Conservation (phyloP, 2,329 filamentous ascomycete genomes). For the Apiospora marii region DNA sequence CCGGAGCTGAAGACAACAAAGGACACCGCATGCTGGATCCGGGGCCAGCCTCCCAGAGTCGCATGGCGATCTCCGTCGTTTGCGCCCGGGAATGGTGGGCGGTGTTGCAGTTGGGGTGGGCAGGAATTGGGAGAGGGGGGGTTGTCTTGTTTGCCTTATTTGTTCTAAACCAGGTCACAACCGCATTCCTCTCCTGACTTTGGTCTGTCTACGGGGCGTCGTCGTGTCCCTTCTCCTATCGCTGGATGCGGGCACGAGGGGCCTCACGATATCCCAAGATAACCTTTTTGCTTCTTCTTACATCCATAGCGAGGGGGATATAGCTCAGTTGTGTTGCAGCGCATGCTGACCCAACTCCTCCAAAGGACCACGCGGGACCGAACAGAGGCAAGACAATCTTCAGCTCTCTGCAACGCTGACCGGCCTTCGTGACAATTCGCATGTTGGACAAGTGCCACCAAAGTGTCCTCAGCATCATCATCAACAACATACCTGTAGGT, state of each 20-base stretch:
- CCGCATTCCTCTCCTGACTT: background rate
- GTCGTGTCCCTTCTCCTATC: background rate
- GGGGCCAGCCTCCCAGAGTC: background rate
- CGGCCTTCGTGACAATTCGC: constrained; percentile 9
- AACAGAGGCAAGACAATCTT: background rate
- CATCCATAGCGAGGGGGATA: background rate
- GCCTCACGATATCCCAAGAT: background rate
- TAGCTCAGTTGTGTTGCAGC: constrained; percentile 1
- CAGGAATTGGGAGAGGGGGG: background rate
- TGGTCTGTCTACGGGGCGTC: background rate
- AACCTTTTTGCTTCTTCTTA: background rate
- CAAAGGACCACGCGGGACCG: background rate
- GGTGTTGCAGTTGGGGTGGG: constrained; percentile 3
- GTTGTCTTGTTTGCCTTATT: background rate
- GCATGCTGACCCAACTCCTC: background rate
- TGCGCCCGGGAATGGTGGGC: background rate
- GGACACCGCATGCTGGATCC: constrained; percentile 2
- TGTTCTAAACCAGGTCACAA: background rate
- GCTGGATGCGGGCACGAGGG: background rate
- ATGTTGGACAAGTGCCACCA: constrained; percentile 1
- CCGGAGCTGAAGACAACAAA: constrained; percentile 17
- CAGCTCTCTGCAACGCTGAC: constrained; percentile 13
- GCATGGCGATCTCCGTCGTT: constrained; percentile 10
- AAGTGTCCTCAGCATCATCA: background rate
- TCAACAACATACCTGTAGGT: background rate